Evolutionary conservation across 2,329 filamentous ascomycete species (phyloP).

Genomic region (Didymella segeticola): DNA sequence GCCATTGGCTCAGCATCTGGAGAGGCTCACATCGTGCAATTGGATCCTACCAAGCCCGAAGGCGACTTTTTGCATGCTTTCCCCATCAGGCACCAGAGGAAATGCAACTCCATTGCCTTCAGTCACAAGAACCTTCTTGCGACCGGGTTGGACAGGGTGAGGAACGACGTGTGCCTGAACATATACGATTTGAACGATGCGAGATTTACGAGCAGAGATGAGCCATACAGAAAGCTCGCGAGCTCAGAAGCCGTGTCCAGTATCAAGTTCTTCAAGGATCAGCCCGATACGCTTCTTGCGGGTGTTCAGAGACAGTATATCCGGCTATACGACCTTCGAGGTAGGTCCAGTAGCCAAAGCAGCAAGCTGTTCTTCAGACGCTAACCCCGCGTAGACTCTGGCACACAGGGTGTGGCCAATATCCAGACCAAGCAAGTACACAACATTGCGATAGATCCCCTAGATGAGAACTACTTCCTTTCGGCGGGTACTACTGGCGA

Average conservation of each 20-base stretch:
- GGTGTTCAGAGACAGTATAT: slow-evolving; percentile 79
- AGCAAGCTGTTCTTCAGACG: not conserved
- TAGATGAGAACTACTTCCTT: slow-evolving; percentile 83
- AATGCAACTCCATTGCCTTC: slow-evolving; percentile 83
- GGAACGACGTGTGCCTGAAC: slow-evolving; percentile 82
- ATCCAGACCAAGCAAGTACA: slow-evolving; percentile 66
- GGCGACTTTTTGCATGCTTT: slow-evolving; percentile 65
- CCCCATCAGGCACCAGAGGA: slow-evolving; percentile 75
- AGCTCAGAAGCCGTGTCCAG: slow-evolving; percentile 77
- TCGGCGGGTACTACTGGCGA: slow-evolving; percentile 76
- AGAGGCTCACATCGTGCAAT: slow-evolving; percentile 74
- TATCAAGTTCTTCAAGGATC: slow-evolving; percentile 80
- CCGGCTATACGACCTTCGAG: slow-evolving; percentile 78
- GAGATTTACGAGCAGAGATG: slow-evolving; percentile 60
- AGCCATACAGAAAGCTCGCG: slow-evolving; percentile 63
- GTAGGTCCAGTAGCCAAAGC: slow-evolving; percentile 51
- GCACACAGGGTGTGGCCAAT: slow-evolving; percentile 55
- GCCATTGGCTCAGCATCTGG: slow-evolving; percentile 78
- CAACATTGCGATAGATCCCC: slow-evolving; percentile 77
- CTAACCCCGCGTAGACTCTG: slow-evolving; percentile 43
- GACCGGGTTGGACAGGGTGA: slow-evolving; percentile 79
- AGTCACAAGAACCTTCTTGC: slow-evolving; percentile 74
- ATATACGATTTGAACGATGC: slow-evolving; percentile 76
- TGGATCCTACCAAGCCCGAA: slow-evolving; percentile 66
- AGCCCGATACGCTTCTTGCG: slow-evolving; percentile 75